Percentiles rank a stretch among this genome's conserved stretches.
Conservation (phyloP, 495 filamentous ascomycete genomes). For the Penicillium lividum region DNA sequence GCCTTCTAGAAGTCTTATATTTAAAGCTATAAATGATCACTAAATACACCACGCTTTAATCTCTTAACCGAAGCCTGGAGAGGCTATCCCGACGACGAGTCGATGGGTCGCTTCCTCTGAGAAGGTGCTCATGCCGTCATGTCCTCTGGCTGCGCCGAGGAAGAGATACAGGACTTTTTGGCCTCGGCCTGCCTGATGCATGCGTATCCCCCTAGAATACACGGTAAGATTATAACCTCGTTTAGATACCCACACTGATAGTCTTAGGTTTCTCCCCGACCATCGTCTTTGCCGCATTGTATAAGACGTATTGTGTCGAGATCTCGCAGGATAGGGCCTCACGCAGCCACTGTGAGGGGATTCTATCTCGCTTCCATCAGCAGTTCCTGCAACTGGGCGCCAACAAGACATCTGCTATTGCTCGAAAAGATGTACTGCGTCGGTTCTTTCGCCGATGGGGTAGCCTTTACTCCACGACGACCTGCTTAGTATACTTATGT, state of each 20-base stretch:
- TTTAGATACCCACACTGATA: neutral
- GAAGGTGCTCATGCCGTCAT: neutral
- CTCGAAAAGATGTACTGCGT: neutral
- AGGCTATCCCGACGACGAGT: neutral
- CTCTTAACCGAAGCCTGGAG: slow-evolving; percentile 9
- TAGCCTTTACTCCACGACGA: slow-evolving; percentile 16
- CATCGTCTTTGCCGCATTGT: neutral
- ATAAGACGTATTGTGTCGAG: neutral
- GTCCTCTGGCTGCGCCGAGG: neutral
- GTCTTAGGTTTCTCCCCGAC: neutral
- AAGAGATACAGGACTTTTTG: slow-evolving; percentile 6
- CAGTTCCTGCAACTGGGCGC: neutral
- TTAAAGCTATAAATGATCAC: neutral
- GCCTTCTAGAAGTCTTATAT: slow-evolving; percentile 10
- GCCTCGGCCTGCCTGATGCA: slow-evolving; percentile 11
- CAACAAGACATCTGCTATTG: neutral
- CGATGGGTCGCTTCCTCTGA: neutral
- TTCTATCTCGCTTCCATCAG: neutral
- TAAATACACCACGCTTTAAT: slow-evolving; percentile 4
- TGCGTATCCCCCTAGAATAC: slow-evolving; percentile 15
- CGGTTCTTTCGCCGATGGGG: slow-evolving; percentile 3
- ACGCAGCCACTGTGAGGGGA: neutral
- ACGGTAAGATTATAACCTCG: slow-evolving; percentile 9
- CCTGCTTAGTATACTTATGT: slow-evolving; percentile 30
- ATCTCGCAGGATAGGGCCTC: neutral